Conservation (phyloP, 345 rosid species). For the Heritiera fomes region DNA sequence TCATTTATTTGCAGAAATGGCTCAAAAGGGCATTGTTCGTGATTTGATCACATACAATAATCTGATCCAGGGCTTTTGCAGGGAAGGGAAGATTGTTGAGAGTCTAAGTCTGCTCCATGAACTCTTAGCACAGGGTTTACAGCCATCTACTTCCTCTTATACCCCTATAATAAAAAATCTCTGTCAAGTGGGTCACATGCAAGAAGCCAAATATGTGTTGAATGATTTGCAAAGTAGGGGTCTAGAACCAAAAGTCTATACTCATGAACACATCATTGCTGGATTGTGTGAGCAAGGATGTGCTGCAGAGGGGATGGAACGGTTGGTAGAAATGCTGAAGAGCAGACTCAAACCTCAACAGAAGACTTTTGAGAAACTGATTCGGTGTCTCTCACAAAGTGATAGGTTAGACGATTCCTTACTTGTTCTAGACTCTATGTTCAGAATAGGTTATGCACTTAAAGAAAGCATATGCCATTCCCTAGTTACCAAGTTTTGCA, state of each 20-base stretch:
- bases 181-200: conserved; percentile 32
- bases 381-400: conserved; percentile 28
- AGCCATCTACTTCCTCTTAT: conserved; percentile 34
- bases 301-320: conserved; percentile 35
- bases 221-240: conserved; percentile 37
- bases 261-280: conserved; percentile 27
- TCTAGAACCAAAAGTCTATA: conserved; percentile 25
- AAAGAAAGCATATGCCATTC: conserved; percentile 22
- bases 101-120: conserved; percentile 34
- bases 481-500: conserved; percentile 35
- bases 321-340: conserved; percentile 35
- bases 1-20: conserved; percentile 53
- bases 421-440: conserved; percentile 30
- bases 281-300: conserved; percentile 33
- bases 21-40: conserved; percentile 46
- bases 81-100: conserved; percentile 37
- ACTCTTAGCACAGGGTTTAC: conserved; percentile 40
- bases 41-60: conserved; percentile 48
- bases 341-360: conserved; percentile 30
- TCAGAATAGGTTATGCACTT: conserved; percentile 30
- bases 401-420: conserved; percentile 43
- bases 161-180: conserved; percentile 34
- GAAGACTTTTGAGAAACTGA: conserved; percentile 28
- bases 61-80: conserved; percentile 53
- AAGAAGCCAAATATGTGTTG: conserved; percentile 38